Conservation (phyloP, 148 eudicot genomes). For the Cornus florida region DNA sequence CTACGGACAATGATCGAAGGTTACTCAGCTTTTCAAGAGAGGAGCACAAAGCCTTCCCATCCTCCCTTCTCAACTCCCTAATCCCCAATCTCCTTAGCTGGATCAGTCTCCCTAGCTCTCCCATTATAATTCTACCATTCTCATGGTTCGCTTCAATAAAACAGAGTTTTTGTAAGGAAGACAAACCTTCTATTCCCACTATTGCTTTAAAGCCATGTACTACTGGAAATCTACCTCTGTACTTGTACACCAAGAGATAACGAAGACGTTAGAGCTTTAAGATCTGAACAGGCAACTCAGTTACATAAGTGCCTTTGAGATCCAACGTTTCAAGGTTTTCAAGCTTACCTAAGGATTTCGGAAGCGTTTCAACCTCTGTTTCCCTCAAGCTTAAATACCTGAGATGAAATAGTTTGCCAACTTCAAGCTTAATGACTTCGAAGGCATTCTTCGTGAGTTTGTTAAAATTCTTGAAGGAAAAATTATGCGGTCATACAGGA, state of each 20-base stretch:
- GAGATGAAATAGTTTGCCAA: slow-evolving; percentile 2
- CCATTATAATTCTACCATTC: too few species aligned
- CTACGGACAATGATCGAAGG: neutral
- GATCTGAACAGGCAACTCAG: slow-evolving; percentile 15
- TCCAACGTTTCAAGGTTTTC: slow-evolving; percentile 7
- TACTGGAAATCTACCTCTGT: too few species aligned
- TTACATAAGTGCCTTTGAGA: neutral
- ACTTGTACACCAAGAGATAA: neutral
- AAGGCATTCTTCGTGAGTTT: too few species aligned
- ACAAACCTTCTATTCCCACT: neutral
- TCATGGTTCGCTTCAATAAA: neutral
- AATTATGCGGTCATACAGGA: too few species aligned
- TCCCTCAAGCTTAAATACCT: slow-evolving; percentile 7
- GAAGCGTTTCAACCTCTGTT: slow-evolving; percentile 3
- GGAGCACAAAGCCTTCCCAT: neutral
- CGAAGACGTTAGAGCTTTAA: neutral
- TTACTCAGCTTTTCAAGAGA: neutral
- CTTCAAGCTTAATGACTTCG: too few species aligned
- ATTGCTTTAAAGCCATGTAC: slow-evolving; percentile 9
- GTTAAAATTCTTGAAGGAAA: too few species aligned
- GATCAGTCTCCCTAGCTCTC: neutral
- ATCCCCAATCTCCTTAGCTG: neutral
- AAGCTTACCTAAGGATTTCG: slow-evolving; percentile 5
- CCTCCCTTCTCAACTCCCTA: neutral
- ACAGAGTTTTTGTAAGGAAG: neutral